Evolutionary conservation across 495 filamentous ascomycete genomes (phyloP).

Genomic region (Penicillium turbatum): DNA sequence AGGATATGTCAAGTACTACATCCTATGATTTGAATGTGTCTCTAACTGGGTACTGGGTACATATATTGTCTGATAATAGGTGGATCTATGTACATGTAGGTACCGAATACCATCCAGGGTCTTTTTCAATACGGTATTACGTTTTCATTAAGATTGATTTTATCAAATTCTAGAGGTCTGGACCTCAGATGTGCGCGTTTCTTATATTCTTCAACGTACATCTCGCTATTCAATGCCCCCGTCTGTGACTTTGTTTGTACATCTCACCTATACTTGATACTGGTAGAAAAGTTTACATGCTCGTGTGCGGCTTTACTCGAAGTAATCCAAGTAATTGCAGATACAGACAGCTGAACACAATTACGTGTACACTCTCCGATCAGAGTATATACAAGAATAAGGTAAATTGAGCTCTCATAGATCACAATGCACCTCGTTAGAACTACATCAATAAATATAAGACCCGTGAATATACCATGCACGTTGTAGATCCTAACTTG

Average conservation of each 20-base stretch:
- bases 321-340: not conserved
- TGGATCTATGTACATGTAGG: not conserved
- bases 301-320: slow-evolving; percentile 22
- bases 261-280: not conserved
- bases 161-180: too few species aligned
- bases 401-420: not conserved
- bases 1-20: too few species aligned
- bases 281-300: not conserved
- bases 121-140: not conserved
- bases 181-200: not conserved
- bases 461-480: not conserved
- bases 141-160: too few species aligned
- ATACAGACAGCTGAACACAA: not conserved
- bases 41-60: not conserved
- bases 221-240: too few species aligned
- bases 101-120: not conserved
- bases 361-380: not conserved
- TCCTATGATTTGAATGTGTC: too few species aligned
- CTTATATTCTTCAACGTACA: not conserved
- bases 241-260: too few species aligned
- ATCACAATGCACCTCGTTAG: not conserved
- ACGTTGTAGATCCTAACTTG: slow-evolving; percentile 2
- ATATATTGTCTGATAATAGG: not conserved
- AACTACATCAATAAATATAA: too few species aligned
- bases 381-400: not conserved